Evolutionary conservation across 345 rosid species (phyloP).

Genomic region (Eucalyptus marginata): DNA sequence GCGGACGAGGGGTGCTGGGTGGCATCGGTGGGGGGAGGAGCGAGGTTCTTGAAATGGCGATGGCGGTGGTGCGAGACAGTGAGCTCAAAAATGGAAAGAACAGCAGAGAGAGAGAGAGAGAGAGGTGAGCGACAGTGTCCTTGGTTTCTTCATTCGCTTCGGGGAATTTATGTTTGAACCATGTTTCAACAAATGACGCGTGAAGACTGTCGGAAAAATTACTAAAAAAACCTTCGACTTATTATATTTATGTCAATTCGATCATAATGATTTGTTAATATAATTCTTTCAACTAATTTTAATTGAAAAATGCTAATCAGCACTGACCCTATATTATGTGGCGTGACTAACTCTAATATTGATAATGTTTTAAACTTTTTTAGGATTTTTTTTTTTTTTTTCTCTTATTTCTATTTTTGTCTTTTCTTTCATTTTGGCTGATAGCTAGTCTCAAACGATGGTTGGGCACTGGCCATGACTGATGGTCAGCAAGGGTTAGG

Average conservation of each 20-base stretch:
- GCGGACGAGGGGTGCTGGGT: background rate
- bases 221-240: accelerated
- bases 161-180: background rate
- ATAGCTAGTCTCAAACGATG: background rate
- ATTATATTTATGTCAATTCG: accelerated
- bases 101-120: background rate
- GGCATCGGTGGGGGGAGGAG: background rate
- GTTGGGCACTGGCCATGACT: accelerated
- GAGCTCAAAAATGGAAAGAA: background rate
- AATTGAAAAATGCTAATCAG: too few relatives aligned
- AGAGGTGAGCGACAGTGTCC: background rate
- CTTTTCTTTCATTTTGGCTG: background rate
- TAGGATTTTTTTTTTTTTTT: too few relatives aligned
- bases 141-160: background rate
- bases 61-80: background rate
- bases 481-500: too few relatives aligned
- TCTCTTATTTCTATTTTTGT: too few relatives aligned
- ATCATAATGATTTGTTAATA: too few relatives aligned
- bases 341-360: too few relatives aligned
- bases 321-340: accelerated
- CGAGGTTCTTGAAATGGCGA: background rate
- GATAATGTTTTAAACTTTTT: too few relatives aligned
- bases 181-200: background rate
- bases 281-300: accelerated
- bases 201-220: background rate